Evolutionary conservation across 2,329 filamentous ascomycete genomes (phyloP), one percentile per base, ranked within the genome.

Genomic region (Aspergillus sp.): DNA sequence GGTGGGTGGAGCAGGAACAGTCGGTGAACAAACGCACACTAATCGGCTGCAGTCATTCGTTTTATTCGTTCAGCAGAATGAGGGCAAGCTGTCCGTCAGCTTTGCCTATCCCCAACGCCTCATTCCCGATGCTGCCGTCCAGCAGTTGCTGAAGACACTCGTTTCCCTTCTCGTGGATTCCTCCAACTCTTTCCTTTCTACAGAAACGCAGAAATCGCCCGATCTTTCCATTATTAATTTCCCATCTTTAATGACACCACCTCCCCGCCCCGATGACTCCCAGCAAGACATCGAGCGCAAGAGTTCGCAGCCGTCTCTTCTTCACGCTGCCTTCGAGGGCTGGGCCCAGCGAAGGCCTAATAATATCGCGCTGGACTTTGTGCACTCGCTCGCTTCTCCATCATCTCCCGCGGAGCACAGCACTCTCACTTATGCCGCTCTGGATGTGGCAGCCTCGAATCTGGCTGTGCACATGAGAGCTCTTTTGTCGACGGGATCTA

Each of bases 311-410:
- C 28, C 46, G 9, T 51, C 41, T 34, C 57, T 60, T 41, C 45
- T 61, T 29, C 58, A 61, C 43, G 33, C 49, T 34, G 48, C 53
- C 39, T 61, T 61, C 27, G 57, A 61, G 48, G 39, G 46, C 46
- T 58, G 58, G 49, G 58, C 49, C 40, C 50, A 34, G 4, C 47
- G 39, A 34, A 52, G 45, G 12, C 58, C 58, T 37, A 39, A 50
- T 49, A 39, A 47, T 2, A 48, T 56, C n/a, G 58, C 58, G 13
- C 46, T 61, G 30, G 57, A 61, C 35, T 61, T 61, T 40, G 44
- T 61, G 31, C 53, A 57, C 40, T 54, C 54, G n/a, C 42, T 61
- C 28, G 35, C 41, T 33, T 53, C 54, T 12, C 27, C 48, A 6
- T 43, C 40, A 10, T 27, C 43, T 11, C 27, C 42, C 4, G 43